Conservation (phyloP, 352 stramenopile species). For the Thalassiosira exigua region DNA sequence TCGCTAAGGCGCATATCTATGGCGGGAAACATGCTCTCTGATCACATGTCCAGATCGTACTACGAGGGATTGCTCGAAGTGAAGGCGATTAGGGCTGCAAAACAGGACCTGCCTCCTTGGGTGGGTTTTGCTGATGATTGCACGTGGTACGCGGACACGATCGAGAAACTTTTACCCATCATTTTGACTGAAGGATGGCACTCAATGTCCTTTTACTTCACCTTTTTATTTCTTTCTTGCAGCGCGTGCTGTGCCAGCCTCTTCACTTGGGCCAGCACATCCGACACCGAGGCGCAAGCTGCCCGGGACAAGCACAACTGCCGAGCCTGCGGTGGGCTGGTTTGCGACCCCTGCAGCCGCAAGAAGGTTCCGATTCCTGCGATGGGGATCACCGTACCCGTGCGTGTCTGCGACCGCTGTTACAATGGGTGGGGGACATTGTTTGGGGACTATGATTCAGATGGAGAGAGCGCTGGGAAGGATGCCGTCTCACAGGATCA, state of each 20-base stretch:
- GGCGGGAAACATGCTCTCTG: conserved; percentile 82
- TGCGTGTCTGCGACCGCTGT: conserved; percentile 85
- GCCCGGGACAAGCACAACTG: conserved; percentile 87
- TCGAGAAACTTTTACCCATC: neutral
- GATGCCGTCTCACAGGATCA: neutral
- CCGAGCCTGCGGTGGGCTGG: conserved; percentile 79
- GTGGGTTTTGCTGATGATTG: conserved; percentile 81
- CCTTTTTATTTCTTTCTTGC: conserved; percentile 6
- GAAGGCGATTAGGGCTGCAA: conserved; percentile 64
- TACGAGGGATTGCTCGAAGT: conserved; percentile 84
- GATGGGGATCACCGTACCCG: conserved; percentile 75
- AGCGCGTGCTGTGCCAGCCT: conserved; percentile 80
- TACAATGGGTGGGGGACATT: conserved; percentile 74
- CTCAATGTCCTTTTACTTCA: conserved; percentile 8
- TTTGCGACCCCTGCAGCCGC: conserved; percentile 84
- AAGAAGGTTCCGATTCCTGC: conserved; percentile 78
- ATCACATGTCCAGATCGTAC: conserved; percentile 81
- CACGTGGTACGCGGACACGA: conserved; percentile 55
- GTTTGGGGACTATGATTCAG: conserved; percentile 15
- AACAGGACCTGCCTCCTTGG: conserved; percentile 74
- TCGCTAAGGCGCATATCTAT: conserved; percentile 75
- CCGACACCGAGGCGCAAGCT: conserved; percentile 81
- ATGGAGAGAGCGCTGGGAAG: neutral
- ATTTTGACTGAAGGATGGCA: neutral
- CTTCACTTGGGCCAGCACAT: conserved; percentile 86